Evolutionary conservation across 345 rosid genomes (phyloP).

Genomic region (Trapa incisa): DNA sequence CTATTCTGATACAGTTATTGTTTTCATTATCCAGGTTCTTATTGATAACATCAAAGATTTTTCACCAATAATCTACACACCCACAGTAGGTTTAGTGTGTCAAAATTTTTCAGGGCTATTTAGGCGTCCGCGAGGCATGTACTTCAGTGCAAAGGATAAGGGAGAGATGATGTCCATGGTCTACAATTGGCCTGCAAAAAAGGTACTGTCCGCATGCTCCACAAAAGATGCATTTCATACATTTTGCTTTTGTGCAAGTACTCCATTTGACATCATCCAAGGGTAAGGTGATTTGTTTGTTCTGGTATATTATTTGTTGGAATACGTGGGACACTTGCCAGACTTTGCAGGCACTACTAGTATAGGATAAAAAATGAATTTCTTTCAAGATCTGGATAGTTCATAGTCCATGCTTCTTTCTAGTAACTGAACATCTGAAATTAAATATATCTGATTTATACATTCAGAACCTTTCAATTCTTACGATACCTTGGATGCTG

Average conservation of each 20-base stretch:
- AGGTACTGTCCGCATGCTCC: constrained; percentile 24
- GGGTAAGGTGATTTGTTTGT: neutral
- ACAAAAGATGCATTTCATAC: neutral
- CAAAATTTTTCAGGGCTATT: constrained; percentile 94
- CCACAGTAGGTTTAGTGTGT: constrained; percentile 92
- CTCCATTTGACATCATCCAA: neutral
- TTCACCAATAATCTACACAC: constrained; percentile 91
- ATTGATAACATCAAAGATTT: constrained; percentile 88
- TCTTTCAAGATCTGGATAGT: neutral
- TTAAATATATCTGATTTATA: neutral
- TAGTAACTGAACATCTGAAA: neutral
- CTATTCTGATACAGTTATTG: neutral
- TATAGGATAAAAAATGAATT: neutral
- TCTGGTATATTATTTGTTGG: neutral
- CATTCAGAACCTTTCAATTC: neutral
- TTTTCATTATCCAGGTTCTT: constrained; percentile 49
- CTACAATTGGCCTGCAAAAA: constrained; percentile 81
- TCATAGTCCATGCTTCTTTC: neutral
- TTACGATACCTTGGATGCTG: constrained; percentile 3
- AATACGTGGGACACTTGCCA: neutral
- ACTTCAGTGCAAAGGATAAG: constrained; percentile 96
- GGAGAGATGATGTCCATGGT: constrained; percentile 99
- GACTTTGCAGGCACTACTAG: neutral
- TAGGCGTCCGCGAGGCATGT: constrained; percentile 98
- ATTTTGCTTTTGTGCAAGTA: neutral